phyloP scores from a whole-genome alignment of 257 asterid species.

The Plantago major region DNA sequence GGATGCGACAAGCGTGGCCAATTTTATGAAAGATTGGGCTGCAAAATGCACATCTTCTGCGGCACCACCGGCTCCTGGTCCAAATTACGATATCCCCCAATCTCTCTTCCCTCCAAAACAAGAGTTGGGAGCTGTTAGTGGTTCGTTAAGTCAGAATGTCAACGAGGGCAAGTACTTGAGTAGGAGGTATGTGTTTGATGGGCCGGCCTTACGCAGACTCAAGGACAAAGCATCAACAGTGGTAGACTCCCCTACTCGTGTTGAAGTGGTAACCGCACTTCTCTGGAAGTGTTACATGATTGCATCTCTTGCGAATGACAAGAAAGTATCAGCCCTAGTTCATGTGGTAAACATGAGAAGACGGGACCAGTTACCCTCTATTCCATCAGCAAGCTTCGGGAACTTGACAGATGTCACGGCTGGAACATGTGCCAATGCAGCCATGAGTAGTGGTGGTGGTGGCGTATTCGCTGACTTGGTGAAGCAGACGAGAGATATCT shows the following conservation, averaged over 20 bases:
- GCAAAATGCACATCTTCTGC: background rate
- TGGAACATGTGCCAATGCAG: background rate
- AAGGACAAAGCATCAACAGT: background rate
- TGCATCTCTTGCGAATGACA: background rate
- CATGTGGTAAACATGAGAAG: constrained; percentile 12
- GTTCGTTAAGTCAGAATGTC: background rate
- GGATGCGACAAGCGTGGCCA: background rate
- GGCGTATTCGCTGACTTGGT: background rate
- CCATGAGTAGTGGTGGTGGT: no score
- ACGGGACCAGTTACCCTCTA: background rate
- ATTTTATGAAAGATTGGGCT: constrained; percentile 10
- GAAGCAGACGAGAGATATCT: constrained; percentile 1
- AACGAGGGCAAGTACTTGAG: background rate
- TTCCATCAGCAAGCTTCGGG: constrained; percentile 1
- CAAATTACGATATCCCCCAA: constrained; percentile 6
- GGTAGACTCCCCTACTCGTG: constrained; percentile 11
- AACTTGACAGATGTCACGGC: constrained; percentile 10
- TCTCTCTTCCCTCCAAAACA: constrained; percentile 9
- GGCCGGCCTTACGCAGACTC: constrained; percentile 1
- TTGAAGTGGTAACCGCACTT: constrained; percentile 16
- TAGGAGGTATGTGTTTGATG: constrained; percentile 14
- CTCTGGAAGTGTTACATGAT: constrained; percentile 20
- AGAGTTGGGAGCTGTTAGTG: background rate
- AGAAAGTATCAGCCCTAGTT: background rate
- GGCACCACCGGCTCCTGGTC: background rate